Conservation (phyloP, 1,284 basidiomycete genomes). For the Peniophora sp. region DNA sequence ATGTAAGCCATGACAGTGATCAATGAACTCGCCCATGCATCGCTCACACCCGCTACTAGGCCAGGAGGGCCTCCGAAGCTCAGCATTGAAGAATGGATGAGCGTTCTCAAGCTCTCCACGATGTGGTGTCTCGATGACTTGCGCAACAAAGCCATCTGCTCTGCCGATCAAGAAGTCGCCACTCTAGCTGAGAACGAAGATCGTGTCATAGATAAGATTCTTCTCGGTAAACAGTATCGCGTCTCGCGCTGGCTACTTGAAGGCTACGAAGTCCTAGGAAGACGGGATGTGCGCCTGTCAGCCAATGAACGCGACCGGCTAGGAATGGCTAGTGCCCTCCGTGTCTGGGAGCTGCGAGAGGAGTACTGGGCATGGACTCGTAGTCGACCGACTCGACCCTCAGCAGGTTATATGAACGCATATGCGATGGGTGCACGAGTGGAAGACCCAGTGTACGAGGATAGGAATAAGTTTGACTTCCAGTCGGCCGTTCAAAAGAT, state of each 20-base stretch:
- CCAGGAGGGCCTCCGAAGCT: too few species aligned
- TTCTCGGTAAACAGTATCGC: not conserved
- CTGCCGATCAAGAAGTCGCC: not conserved
- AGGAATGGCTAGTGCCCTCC: not conserved
- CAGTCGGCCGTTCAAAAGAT: not conserved
- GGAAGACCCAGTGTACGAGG: too few species aligned
- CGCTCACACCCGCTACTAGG: too few species aligned
- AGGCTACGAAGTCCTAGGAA: not conserved
- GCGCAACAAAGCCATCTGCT: not conserved
- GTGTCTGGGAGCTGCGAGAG: not conserved
- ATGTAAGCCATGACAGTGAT: not conserved
- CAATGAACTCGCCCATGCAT: too few species aligned
- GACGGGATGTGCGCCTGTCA: not conserved
- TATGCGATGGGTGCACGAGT: too few species aligned
- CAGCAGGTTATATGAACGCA: not conserved
- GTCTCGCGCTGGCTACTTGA: not conserved
- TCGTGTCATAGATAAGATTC: not conserved
- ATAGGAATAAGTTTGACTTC: not conserved
- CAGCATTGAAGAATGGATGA: constrained; percentile 5
- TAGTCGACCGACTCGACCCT: not conserved
- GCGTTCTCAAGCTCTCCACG: constrained; percentile 4
- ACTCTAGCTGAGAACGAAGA: not conserved
- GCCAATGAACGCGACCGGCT: not conserved
- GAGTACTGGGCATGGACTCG: not conserved
- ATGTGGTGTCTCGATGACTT: constrained; percentile 7